A percentile compares a stretch with the other conserved stretches of the same genome.
phyloP scores from a whole-genome alignment of 192 early-diverging fungal genomes.

The Cetraspora pellucida region DNA sequence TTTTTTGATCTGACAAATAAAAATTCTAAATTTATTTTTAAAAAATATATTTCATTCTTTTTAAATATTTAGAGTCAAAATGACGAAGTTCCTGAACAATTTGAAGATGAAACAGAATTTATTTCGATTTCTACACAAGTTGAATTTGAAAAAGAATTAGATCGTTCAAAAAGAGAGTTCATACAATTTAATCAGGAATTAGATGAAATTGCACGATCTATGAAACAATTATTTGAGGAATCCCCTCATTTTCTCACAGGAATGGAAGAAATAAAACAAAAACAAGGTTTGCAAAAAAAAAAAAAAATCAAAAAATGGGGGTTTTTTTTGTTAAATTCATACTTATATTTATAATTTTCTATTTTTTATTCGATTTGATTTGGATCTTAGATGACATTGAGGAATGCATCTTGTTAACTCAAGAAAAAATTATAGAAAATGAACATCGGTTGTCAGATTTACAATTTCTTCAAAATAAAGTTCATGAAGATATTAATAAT shows the following conservation, averaged over 20 bases:
- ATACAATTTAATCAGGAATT: slow-evolving; percentile 27
- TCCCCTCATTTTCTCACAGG: slow-evolving; percentile 12
- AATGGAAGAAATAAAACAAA: slow-evolving; percentile 27
- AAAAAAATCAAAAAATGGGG: too few species aligned
- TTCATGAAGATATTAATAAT: slow-evolving; percentile 31
- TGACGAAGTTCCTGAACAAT: neutral
- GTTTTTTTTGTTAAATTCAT: too few species aligned
- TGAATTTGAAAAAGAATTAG: slow-evolving; percentile 24
- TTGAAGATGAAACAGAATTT: neutral
- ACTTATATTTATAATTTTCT: too few species aligned
- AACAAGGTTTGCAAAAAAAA: slow-evolving; percentile 20
- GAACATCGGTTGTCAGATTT: slow-evolving; percentile 5
- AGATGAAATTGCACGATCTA: slow-evolving; percentile 9
- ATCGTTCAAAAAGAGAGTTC: slow-evolving; percentile 14
- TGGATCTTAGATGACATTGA: slow-evolving; percentile 22
- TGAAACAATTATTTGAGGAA: slow-evolving; percentile 25
- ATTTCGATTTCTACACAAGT: neutral
- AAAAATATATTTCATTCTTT: too few species aligned
- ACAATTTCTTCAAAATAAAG: slow-evolving; percentile 20
- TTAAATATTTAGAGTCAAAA: neutral
- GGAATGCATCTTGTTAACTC: slow-evolving; percentile 23
- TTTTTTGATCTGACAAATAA: too few species aligned
- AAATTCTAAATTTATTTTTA: too few species aligned
- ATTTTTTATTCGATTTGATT: neutral
- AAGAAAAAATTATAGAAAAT: slow-evolving; percentile 30